A percentile compares a stretch with the other conserved stretches of the same genome.
Conservation (phyloP, 352 stramenopile genomes). For the Pythium biforme region DNA sequence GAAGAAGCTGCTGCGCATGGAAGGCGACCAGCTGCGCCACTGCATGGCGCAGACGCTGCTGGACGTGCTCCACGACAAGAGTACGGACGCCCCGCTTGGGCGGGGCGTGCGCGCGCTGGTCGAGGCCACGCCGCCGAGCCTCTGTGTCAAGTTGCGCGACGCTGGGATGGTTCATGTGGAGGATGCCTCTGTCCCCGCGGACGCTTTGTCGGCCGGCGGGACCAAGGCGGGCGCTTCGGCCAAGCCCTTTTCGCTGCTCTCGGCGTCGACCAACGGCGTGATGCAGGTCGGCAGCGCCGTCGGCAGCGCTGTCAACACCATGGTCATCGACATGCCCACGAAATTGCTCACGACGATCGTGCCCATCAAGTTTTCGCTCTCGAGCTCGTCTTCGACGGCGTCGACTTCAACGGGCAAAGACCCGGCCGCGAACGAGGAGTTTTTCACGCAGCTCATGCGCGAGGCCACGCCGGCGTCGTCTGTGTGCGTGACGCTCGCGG, state of each 20-base stretch:
- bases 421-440: slow-evolving; percentile 33
- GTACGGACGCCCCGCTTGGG: slow-evolving; percentile 30
- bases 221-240: too few relatives aligned
- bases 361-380: slow-evolving; percentile 24
- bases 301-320: slow-evolving; percentile 31
- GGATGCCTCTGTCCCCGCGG: too few relatives aligned
- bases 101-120: slow-evolving; percentile 50
- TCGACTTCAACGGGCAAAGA: slow-evolving; percentile 24
- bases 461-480: slow-evolving; percentile 47
- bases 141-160: slow-evolving; percentile 53
- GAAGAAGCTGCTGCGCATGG: slow-evolving; percentile 70
- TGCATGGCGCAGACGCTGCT: slow-evolving; percentile 65
- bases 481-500: slow-evolving; percentile 56
- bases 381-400: background rate
- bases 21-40: slow-evolving; percentile 63
- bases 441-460: slow-evolving; percentile 57
- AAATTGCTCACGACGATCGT: slow-evolving; percentile 55
- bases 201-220: too few relatives aligned
- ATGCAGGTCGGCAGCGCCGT: slow-evolving; percentile 54
- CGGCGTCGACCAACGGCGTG: slow-evolving; percentile 55
- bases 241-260: slow-evolving; percentile 53
- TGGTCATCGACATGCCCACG: slow-evolving; percentile 70
- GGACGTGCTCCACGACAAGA: slow-evolving; percentile 42
- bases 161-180: slow-evolving; percentile 19
- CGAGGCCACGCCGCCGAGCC: slow-evolving; percentile 58